A percentile compares a stretch with the other conserved stretches of the same genome.
phyloP scores from a whole-genome alignment of 768 basidiomycete species.

The Paxillus involutus region DNA sequence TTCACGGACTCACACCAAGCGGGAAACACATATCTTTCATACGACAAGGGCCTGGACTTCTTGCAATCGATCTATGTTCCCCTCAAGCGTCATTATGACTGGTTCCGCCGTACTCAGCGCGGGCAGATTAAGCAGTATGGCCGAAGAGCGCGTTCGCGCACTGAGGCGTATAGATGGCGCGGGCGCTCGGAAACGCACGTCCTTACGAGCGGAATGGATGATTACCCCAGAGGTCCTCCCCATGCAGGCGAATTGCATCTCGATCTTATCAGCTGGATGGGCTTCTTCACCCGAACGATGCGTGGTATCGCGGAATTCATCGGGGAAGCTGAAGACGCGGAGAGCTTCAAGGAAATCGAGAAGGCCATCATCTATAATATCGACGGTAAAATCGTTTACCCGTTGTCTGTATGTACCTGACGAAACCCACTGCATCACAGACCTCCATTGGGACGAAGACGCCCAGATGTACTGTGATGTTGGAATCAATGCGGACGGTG shows the following conservation, averaged over 20 bases:
- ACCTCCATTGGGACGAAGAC: slow-evolving; percentile 91
- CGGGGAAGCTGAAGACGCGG: slow-evolving; percentile 80
- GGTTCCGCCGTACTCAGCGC: slow-evolving; percentile 93
- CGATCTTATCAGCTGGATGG: slow-evolving; percentile 96
- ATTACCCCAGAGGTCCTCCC: slow-evolving; percentile 89
- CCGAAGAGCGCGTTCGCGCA: slow-evolving; percentile 78
- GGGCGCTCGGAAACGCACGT: slow-evolving; percentile 86
- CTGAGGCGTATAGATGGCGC: slow-evolving; percentile 93
- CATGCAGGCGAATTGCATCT: slow-evolving; percentile 91
- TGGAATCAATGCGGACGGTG: slow-evolving; percentile 82
- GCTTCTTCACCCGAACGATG: slow-evolving; percentile 94
- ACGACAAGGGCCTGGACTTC: slow-evolving; percentile 61
- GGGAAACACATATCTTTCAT: slow-evolving; percentile 54
- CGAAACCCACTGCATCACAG: slow-evolving; percentile 36
- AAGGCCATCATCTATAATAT: slow-evolving; percentile 82
- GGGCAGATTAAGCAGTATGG: slow-evolving; percentile 93
- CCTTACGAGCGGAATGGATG: slow-evolving; percentile 93
- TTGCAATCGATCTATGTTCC: slow-evolving; percentile 80
- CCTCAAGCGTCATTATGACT: slow-evolving; percentile 89
- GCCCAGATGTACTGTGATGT: slow-evolving; percentile 93
- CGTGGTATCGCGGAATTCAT: slow-evolving; percentile 83
- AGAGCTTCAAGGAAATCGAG: slow-evolving; percentile 76
- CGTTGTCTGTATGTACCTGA: not conserved
- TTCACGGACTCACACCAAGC: slow-evolving; percentile 22
- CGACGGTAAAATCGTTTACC: slow-evolving; percentile 53